Evolutionary conservation across 768 basidiomycete species (phyloP).

Genomic region (Crassisporium funariophilum): DNA sequence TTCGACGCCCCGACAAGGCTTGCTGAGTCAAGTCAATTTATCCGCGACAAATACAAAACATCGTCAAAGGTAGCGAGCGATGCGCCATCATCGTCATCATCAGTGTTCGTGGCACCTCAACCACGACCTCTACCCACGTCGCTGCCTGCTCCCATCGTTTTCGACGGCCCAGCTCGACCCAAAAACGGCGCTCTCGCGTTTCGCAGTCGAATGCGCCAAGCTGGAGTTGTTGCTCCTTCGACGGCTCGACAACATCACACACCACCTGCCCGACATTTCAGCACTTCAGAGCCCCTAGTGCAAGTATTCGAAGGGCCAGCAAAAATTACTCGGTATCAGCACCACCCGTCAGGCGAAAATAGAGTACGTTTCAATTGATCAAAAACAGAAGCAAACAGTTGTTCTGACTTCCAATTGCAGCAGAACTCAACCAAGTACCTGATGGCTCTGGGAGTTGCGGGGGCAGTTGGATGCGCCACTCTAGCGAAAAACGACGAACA

Average conservation of each 20-base stretch:
- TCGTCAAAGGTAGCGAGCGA: slow-evolving; percentile 2
- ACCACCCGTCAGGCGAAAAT: slow-evolving; percentile 21
- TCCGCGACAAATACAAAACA: slow-evolving; percentile 18
- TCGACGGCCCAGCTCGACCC: slow-evolving; percentile 50
- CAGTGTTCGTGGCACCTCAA: slow-evolving; percentile 12
- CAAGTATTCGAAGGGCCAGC: slow-evolving; percentile 53
- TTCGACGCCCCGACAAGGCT: slow-evolving; percentile 50
- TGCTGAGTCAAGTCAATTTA: slow-evolving; percentile 33
- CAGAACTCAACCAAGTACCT: slow-evolving; percentile 12
- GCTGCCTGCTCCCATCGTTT: slow-evolving; percentile 46
- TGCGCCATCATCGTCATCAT: slow-evolving; percentile 1
- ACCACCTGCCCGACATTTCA: slow-evolving; percentile 14
- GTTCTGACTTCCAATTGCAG: neutral
- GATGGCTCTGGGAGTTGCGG: slow-evolving; percentile 17
- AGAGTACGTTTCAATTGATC: slow-evolving; percentile 16
- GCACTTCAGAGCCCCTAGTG: slow-evolving; percentile 33
- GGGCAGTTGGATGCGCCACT: slow-evolving; percentile 21
- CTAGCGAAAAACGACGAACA: slow-evolving; percentile 15
- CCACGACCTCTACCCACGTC: slow-evolving; percentile 30
- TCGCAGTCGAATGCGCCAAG: slow-evolving; percentile 23
- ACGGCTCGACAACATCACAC: slow-evolving; percentile 24
- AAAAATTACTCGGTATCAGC: slow-evolving; percentile 31
- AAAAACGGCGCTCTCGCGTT: slow-evolving; percentile 26
- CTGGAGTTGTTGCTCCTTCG: slow-evolving; percentile 17
- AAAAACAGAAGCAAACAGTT: neutral